phyloP scores from a whole-genome alignment of 2,329 filamentous ascomycete genomes.

The Neofusicoccum kwambonambiense region DNA sequence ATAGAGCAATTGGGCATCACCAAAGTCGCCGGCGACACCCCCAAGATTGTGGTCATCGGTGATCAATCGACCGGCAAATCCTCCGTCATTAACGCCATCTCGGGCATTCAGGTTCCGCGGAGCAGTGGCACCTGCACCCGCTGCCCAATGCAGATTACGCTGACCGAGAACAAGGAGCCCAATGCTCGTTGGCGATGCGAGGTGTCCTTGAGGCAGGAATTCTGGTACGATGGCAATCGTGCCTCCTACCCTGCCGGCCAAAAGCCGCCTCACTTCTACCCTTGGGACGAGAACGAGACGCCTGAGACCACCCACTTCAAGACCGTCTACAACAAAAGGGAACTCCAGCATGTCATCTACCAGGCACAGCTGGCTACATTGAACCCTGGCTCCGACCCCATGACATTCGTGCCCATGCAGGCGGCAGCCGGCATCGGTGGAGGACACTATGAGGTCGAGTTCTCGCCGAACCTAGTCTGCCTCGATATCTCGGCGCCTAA shows the following conservation, averaged over 20 bases:
- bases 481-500: slow-evolving; percentile 67
- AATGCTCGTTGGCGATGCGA: slow-evolving; percentile 61
- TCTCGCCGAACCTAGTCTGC: slow-evolving; percentile 78
- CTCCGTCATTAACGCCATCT: slow-evolving; percentile 51
- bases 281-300: slow-evolving; percentile 57
- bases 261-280: slow-evolving; percentile 56
- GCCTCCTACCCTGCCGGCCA: neutral
- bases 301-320: slow-evolving; percentile 59
- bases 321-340: slow-evolving; percentile 57
- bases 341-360: slow-evolving; percentile 66
- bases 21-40: slow-evolving; percentile 64
- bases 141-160: slow-evolving; percentile 77
- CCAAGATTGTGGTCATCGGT: slow-evolving; percentile 78
- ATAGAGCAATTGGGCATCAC: slow-evolving; percentile 72
- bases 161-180: slow-evolving; percentile 54
- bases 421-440: neutral
- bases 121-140: slow-evolving; percentile 73
- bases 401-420: slow-evolving; percentile 33
- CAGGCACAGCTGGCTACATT: slow-evolving; percentile 77
- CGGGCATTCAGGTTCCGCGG: slow-evolving; percentile 69
- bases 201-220: slow-evolving; percentile 66
- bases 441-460: slow-evolving; percentile 54
- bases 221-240: slow-evolving; percentile 47
- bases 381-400: slow-evolving; percentile 59
- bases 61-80: slow-evolving; percentile 86